phyloP scores from a whole-genome alignment of 495 filamentous ascomycete species.

The Neurospora sp. region DNA sequence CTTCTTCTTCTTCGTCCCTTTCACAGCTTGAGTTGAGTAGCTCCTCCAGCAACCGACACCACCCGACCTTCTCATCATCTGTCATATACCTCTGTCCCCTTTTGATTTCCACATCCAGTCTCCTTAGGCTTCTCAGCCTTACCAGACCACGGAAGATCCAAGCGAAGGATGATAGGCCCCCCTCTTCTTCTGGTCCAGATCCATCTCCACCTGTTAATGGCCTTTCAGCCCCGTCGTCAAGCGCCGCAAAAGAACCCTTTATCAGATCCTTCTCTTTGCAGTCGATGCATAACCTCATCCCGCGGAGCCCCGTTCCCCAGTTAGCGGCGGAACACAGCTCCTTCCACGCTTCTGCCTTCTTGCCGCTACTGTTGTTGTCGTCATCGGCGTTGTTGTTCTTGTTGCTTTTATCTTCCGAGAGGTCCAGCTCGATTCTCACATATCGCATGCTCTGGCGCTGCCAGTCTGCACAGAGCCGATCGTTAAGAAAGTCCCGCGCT shows the following conservation, averaged over 20 bases:
- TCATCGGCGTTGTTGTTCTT: background rate
- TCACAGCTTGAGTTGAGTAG: background rate
- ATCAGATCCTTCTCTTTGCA: background rate
- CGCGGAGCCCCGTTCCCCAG: conserved; percentile 17
- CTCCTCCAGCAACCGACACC: conserved; percentile 1
- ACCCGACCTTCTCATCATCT: conserved; percentile 1
- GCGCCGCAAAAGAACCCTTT: background rate
- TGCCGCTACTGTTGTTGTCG: background rate
- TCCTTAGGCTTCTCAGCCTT: conserved; percentile 4
- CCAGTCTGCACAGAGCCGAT: conserved; percentile 12
- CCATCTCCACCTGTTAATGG: background rate
- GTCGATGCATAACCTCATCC: conserved; percentile 13
- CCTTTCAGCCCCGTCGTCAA: background rate
- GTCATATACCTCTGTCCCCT: background rate
- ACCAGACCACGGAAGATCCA: conserved; percentile 6
- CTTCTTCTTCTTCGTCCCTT: background rate
- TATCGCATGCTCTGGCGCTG: conserved; percentile 26
- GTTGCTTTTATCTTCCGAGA: background rate
- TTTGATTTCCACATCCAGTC: conserved; percentile 10
- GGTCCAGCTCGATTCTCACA: conserved; percentile 19
- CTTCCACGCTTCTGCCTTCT: conserved; percentile 13
- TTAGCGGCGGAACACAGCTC: conserved; percentile 15
- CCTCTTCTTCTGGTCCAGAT: background rate
- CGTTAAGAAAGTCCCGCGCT: conserved; percentile 13
- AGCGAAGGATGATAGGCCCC: background rate